phyloP scores from a whole-genome alignment of 2,329 filamentous ascomycete species.

The Pyrenophora graminea region DNA sequence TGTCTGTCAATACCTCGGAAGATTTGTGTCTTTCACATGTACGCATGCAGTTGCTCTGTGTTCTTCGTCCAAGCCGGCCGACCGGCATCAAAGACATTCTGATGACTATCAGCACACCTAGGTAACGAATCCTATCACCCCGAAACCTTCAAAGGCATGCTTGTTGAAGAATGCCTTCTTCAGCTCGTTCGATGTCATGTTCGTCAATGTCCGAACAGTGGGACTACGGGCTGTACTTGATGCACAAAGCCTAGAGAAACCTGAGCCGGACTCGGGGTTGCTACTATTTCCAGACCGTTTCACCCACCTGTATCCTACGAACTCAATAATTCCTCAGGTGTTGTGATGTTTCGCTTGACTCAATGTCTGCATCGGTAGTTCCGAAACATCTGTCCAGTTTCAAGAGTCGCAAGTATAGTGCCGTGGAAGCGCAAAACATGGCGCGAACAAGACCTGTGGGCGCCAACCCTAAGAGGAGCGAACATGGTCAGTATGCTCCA shows the following conservation, averaged over 20 bases:
- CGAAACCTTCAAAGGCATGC: not conserved
- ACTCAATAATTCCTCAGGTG: constrained; percentile 1
- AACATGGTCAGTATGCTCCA: constrained; percentile 1
- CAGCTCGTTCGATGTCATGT: too few species aligned
- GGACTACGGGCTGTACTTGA: too few species aligned
- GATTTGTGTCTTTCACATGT: not conserved
- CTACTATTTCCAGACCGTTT: constrained; percentile 4
- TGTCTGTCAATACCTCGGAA: not conserved
- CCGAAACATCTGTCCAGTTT: constrained; percentile 17
- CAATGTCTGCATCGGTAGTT: not conserved
- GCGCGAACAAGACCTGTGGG: not conserved
- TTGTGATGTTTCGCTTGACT: constrained; percentile 3
- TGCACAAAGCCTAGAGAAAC: not conserved
- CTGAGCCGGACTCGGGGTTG: not conserved
- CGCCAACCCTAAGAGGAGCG: constrained; percentile 1
- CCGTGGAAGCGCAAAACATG: constrained; percentile 7
- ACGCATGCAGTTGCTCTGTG: not conserved
- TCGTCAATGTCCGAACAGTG: too few species aligned
- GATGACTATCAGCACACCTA: not conserved
- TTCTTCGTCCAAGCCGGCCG: not conserved
- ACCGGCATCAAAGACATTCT: not conserved
- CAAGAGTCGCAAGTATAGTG: constrained; percentile 8
- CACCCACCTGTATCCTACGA: not conserved
- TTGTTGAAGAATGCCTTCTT: too few species aligned
- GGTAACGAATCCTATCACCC: not conserved